Conservation (phyloP, 306 rosid species). For the Prosopis cineraria region DNA sequence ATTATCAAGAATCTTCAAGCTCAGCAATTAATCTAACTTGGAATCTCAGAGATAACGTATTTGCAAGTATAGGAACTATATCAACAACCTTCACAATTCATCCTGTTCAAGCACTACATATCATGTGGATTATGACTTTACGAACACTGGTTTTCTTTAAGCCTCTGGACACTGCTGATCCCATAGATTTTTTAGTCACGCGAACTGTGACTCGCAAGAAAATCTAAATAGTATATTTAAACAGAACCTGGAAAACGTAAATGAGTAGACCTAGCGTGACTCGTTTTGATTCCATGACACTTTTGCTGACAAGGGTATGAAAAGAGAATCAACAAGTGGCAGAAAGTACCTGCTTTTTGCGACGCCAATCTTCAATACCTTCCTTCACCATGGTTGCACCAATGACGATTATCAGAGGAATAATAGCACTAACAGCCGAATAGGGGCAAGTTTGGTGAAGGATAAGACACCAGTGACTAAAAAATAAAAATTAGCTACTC, state of each 20-base stretch:
- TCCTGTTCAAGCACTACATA: background rate
- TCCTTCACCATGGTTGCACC: conserved; percentile 85
- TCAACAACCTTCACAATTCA: background rate
- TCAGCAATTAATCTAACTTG: background rate
- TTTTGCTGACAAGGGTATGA: background rate
- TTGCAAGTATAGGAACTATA: background rate
- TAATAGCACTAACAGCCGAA: conserved; percentile 77
- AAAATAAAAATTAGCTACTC: conserved; percentile 91
- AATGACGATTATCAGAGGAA: conserved; percentile 66
- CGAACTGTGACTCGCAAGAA: background rate
- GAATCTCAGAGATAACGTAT: background rate
- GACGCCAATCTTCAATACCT: conserved; percentile 80
- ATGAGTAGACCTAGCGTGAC: background rate
- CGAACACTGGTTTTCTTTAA: background rate
- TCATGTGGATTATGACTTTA: background rate
- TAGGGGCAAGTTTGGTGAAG: conserved; percentile 82
- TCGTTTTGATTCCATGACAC: background rate
- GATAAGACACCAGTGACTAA: conserved; percentile 74
- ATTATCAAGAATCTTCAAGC: background rate
- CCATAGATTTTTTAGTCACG: background rate
- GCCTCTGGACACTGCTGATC: background rate
- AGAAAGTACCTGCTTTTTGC: conserved; percentile 77
- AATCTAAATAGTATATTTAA: background rate
- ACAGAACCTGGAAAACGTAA: background rate
- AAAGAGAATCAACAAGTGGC: conserved; percentile 18